Base-by-base conservation (phyloP, 768 basidiomycete species). In the Panus rudis region DNA sequence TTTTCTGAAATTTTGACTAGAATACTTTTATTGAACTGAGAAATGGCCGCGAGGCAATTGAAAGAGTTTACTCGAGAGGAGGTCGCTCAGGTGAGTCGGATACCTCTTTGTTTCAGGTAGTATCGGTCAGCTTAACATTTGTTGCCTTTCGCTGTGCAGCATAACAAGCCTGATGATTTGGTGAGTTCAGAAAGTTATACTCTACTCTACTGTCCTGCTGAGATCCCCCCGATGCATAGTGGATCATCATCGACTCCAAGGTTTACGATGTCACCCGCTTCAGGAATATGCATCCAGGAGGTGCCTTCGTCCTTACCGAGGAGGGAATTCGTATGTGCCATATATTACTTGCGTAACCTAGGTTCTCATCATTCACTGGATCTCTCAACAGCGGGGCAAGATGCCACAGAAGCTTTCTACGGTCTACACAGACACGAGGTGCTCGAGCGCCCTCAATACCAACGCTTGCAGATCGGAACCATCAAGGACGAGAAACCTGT, bases 391-490 rank as follows among this genome's bases (percentile, higher is more conserved):
- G 34, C 83, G 35, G 90, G 89, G 12, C 71, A 84, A 57, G 91
- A 93, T 53, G 82, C 81, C 1, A 93, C 90, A 0, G 82, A 88
- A 25, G 73, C 75, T 4, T 94, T 96, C 69, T 93, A 80, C 54
- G 78, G 84, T 31, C 78, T 96, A 26, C 92, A 96, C 57, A 74
- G 87, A 13, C 73, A 80, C 39, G 91, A 92, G 55, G 78, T 93
- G 7, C 72, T 96, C 35, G 67, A 72, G 45, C 78, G 71, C 49
- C 80, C 85, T 1, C 82, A 84, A 42, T 88, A 81, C 52, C 62
- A 70, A 27, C 78, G 84, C 1, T 71, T 92, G 5, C 71, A 76
- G 45, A 76, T 92, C 42, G 90, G 89, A 17, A 64, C 60, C 11
- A 67, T 92, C 41, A 66, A 69, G 32, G 86, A 78, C 23, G 70